These are phyloP conservation scores for Blastocystis sp. DNA, from an alignment of 352 stramenopile genomes.

Conservation along the genomic window DNA sequence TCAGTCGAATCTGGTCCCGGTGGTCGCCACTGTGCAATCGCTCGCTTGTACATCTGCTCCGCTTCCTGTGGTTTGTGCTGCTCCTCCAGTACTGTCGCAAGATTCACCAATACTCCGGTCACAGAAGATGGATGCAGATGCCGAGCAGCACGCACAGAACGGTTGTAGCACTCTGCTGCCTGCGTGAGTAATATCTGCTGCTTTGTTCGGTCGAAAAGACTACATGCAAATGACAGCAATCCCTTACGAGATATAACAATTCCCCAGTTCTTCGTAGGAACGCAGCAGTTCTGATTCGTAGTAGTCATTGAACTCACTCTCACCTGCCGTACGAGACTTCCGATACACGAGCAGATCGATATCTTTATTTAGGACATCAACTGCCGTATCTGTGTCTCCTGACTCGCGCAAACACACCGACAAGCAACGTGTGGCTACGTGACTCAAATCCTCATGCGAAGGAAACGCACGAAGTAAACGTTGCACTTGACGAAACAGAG, in stretches of 20 bases:
- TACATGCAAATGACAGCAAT: neutral
- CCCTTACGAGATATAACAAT: neutral
- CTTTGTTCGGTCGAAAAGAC: neutral
- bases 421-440: neutral
- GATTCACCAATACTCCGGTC: conserved; percentile 6
- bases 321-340: neutral
- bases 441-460: neutral
- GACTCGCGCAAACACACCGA: conserved; percentile 5
- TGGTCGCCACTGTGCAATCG: neutral
- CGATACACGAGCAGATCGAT: conserved; percentile 31
- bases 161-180: neutral
- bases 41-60: neutral
- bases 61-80: neutral
- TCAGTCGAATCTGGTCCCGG: neutral
- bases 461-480: neutral
- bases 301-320: neutral
- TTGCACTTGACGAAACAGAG: neutral
- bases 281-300: conserved; percentile 5
- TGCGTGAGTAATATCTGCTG: neutral
- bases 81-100: neutral
- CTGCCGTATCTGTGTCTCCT: neutral
- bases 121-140: neutral
- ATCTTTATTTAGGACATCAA: conserved; percentile 42
- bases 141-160: neutral
- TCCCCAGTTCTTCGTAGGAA: conserved; percentile 23